A percentile compares a stretch with the other conserved stretches of the same genome.
Conservation (phyloP, 2,329 filamentous ascomycete species). For the Berkeleyomyces basicola region DNA sequence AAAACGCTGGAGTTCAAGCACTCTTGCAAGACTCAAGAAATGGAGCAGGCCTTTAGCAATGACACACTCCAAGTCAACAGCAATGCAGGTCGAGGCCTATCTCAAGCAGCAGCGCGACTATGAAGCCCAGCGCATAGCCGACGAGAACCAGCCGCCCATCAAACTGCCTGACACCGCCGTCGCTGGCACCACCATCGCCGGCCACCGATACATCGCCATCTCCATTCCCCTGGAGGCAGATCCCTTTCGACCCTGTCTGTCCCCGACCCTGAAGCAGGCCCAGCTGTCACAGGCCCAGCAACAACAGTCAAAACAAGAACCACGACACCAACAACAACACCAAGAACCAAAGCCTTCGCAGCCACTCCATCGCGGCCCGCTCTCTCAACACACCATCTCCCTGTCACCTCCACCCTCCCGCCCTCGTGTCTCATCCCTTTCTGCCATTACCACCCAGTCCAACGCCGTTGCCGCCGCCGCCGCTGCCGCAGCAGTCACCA, state of each 20-base stretch:
- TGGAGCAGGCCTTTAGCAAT: conserved; percentile 9
- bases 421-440: background rate
- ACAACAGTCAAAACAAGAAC: background rate
- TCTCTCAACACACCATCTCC: conserved; percentile 1
- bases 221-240: conserved; percentile 39
- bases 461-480: background rate
- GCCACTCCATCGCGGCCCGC: background rate
- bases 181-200: conserved; percentile 34
- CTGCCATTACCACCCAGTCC: conserved; percentile 4
- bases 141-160: conserved; percentile 18
- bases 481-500: background rate
- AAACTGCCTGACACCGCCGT: conserved; percentile 39
- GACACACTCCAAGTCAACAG: conserved; percentile 1
- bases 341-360: background rate
- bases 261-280: background rate
- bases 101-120: conserved; percentile 5
- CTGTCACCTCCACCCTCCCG: background rate
- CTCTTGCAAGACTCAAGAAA: conserved; percentile 5
- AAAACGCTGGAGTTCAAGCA: conserved; percentile 12
- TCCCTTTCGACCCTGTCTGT: conserved; percentile 22
- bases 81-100: conserved; percentile 10
- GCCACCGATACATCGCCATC: conserved; percentile 42
- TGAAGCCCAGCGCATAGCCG: conserved; percentile 17
- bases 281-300: background rate
- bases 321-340: background rate